Conservation (phyloP, 2,329 filamentous ascomycete species). For the Periconia macrospinosa region DNA sequence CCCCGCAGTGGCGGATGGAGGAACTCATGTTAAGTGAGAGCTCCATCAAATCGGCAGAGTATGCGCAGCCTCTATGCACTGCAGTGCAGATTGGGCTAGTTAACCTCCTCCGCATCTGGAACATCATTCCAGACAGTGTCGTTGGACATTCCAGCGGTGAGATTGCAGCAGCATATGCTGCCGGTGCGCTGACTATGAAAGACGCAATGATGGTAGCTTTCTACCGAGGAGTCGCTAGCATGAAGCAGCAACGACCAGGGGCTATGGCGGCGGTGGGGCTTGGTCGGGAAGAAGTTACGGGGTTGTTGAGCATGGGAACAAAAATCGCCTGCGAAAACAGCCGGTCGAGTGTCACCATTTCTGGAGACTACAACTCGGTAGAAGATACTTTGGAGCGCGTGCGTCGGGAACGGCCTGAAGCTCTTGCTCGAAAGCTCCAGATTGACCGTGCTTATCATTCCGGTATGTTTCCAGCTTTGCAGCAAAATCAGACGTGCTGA, state of each 20-base stretch:
- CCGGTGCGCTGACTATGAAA: constrained; percentile 21
- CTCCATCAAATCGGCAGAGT: constrained; percentile 1
- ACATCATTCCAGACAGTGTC: constrained; percentile 17
- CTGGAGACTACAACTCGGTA: constrained; percentile 45
- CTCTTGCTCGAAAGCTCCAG: constrained; percentile 26
- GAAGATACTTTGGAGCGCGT: constrained; percentile 16
- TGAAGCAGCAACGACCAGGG: neutral
- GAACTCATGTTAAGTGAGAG: constrained; percentile 13
- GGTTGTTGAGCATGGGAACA: neutral
- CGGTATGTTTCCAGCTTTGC: too few species aligned
- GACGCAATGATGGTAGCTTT: constrained; percentile 23
- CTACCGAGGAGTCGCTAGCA: constrained; percentile 11
- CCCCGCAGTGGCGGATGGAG: constrained; percentile 11
- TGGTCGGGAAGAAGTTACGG: neutral
- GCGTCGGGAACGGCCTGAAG: neutral
- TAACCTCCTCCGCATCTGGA: constrained; percentile 6
- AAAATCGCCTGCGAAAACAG: constrained; percentile 32
- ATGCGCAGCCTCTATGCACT: constrained; percentile 22
- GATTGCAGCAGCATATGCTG: constrained; percentile 44
- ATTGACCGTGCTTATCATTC: constrained; percentile 51
- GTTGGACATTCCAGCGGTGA: constrained; percentile 47
- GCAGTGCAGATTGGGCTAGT: constrained; percentile 25
- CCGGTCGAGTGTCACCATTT: constrained; percentile 44
- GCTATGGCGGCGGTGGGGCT: constrained; percentile 8
- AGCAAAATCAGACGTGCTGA: too few species aligned